Evolutionary conservation across 495 filamentous ascomycete species (phyloP).

Genomic region (Pyrenula aspistea): DNA sequence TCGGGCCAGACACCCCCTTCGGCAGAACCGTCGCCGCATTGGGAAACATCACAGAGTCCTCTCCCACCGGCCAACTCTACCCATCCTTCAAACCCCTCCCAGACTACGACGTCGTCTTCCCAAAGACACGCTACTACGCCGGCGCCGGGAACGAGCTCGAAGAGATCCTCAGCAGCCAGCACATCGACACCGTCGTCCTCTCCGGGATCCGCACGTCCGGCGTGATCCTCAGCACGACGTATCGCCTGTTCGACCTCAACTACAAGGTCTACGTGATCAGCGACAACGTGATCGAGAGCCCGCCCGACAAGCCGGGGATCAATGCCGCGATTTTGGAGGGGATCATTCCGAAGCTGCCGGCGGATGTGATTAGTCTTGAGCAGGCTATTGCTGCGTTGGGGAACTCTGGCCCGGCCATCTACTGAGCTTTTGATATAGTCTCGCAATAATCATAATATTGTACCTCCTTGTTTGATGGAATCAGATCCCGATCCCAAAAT

Average conservation of each 20-base stretch:
- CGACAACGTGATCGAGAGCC: slow-evolving; percentile 21
- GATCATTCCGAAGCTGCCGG: slow-evolving; percentile 14
- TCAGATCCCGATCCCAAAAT: too few relatives aligned
- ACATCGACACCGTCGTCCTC: slow-evolving; percentile 25
- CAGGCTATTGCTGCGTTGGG: slow-evolving; percentile 12
- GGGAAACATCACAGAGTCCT: slow-evolving; percentile 5
- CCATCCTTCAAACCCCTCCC: slow-evolving; percentile 9
- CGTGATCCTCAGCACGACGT: slow-evolving; percentile 22
- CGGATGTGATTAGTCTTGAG: slow-evolving; percentile 16
- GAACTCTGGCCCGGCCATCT: not conserved
- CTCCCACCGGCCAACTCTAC: slow-evolving; percentile 9
- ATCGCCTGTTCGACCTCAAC: slow-evolving; percentile 23
- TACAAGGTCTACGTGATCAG: slow-evolving; percentile 26
- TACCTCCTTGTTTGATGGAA: too few relatives aligned
- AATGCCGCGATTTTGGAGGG: slow-evolving; percentile 14
- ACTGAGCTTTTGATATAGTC: not conserved
- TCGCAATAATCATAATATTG: too few relatives aligned
- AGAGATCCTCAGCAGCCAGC: slow-evolving; percentile 19
- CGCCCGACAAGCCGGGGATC: slow-evolving; percentile 11
- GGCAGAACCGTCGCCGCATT: slow-evolving; percentile 6
- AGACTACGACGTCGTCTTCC: slow-evolving; percentile 17
- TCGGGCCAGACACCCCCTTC: slow-evolving; percentile 16
- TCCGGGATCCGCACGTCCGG: slow-evolving; percentile 24
- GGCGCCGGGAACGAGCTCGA: slow-evolving; percentile 25
- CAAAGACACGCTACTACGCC: slow-evolving; percentile 27